Percentiles rank a stretch among this genome's conserved stretches.
These are phyloP conservation scores for Schizophyllum commune DNA, from an alignment of 1,284 basidiomycete genomes.

Conservation along the genomic window DNA sequence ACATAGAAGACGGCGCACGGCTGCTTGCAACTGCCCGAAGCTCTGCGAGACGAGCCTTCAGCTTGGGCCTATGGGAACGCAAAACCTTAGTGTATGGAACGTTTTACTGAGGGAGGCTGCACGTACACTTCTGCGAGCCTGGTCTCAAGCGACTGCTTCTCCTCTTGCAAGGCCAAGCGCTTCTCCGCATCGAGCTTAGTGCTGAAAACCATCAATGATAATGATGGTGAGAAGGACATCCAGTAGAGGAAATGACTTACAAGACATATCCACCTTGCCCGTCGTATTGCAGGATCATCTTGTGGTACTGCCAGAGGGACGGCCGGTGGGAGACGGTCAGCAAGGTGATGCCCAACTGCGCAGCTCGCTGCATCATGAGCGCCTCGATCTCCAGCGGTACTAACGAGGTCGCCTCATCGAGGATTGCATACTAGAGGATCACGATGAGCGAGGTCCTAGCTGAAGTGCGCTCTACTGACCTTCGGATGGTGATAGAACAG, in stretches of 20 bases:
- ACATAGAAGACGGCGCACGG: neutral
- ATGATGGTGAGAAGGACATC: conserved; percentile 6
- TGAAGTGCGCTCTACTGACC: conserved; percentile 29
- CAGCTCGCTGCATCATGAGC: conserved; percentile 94
- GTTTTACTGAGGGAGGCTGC: too few relatives aligned
- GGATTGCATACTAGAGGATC: conserved; percentile 79
- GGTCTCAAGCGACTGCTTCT: conserved; percentile 80
- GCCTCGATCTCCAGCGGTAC: conserved; percentile 93
- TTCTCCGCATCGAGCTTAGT: conserved; percentile 90
- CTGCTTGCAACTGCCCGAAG: conserved; percentile 30
- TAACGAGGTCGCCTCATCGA: conserved; percentile 94
- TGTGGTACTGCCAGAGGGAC: conserved; percentile 93
- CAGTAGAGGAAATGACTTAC: too few relatives aligned
- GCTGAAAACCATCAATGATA: conserved; percentile 29
- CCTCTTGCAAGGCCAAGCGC: conserved; percentile 86
- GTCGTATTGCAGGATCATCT: conserved; percentile 86
- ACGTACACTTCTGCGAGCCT: conserved; percentile 76
- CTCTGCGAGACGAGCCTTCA: conserved; percentile 72
- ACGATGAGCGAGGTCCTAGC: neutral
- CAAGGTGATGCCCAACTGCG: conserved; percentile 79
- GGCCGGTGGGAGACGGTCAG: conserved; percentile 90
- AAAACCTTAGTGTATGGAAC: neutral
- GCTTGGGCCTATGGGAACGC: conserved; percentile 54
- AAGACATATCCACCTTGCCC: conserved; percentile 81
- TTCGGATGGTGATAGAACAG: conserved; percentile 95